phyloP scores from a whole-genome alignment of 352 stramenopile genomes.

The Blastocystis hominis region DNA sequence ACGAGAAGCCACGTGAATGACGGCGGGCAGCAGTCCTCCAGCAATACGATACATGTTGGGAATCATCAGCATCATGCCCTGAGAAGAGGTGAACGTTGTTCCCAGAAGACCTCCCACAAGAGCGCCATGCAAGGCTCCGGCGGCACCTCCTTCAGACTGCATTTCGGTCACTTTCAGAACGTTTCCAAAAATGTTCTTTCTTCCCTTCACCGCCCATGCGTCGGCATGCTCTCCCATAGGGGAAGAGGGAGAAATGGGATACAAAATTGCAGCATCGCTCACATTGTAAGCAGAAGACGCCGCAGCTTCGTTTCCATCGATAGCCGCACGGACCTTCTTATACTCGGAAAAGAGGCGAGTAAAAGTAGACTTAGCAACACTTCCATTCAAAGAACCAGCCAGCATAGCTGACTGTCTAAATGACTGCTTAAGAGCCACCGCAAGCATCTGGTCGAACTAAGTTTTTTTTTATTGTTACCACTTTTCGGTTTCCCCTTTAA shows the following conservation, averaged over 20 bases:
- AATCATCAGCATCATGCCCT: constrained; percentile 70
- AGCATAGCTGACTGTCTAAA: background rate
- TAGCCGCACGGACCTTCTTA: background rate
- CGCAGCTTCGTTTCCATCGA: constrained; percentile 30
- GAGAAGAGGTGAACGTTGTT: constrained; percentile 67
- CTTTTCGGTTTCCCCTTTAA: too few relatives aligned
- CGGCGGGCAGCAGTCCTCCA: constrained; percentile 59
- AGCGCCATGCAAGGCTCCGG: constrained; percentile 66
- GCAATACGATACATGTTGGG: constrained; percentile 65
- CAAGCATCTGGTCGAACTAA: background rate
- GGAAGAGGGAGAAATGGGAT: constrained; percentile 65
- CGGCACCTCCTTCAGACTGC: constrained; percentile 63
- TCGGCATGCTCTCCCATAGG: constrained; percentile 66
- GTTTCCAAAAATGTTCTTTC: constrained; percentile 65
- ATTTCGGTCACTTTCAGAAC: constrained; percentile 66
- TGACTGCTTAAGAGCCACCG: constrained; percentile 34
- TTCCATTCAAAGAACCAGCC: constrained; percentile 9
- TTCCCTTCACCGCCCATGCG: constrained; percentile 62
- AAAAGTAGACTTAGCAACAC: background rate
- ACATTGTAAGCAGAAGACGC: background rate
- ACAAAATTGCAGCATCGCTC: constrained; percentile 58
- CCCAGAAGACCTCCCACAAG: constrained; percentile 65
- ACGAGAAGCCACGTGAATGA: constrained; percentile 77
- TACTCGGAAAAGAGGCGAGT: constrained; percentile 38
- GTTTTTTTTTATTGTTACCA: too few relatives aligned